Evolutionary conservation across 768 basidiomycete genomes (phyloP).

Genomic region (Termitomyces bulborhizus): DNA sequence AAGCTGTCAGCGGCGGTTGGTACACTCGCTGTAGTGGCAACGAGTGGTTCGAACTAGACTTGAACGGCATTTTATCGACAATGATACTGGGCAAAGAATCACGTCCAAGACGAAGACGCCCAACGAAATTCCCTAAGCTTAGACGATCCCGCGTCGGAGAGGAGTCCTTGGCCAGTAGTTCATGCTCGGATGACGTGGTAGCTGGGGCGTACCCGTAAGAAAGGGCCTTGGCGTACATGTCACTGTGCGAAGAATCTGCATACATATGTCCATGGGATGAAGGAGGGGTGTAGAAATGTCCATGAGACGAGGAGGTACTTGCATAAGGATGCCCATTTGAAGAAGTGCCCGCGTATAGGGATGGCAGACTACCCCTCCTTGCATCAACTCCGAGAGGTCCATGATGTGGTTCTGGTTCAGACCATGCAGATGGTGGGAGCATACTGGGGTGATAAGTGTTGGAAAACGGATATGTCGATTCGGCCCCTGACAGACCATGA

Average conservation of each 20-base stretch:
- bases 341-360: neutral
- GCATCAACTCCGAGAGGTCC: neutral
- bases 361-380: conserved; percentile 4
- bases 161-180: neutral
- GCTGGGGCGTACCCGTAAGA: conserved; percentile 1
- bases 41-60: conserved; percentile 2
- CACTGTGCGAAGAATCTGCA: conserved; percentile 2
- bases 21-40: neutral
- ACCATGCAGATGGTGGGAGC: conserved; percentile 6
- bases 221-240: neutral
- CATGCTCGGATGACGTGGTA: conserved; percentile 6
- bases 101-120: neutral
- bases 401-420: neutral
- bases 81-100: conserved; percentile 4
- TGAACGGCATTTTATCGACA: conserved; percentile 1
- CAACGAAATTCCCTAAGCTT: conserved; percentile 2
- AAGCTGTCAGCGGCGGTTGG: conserved; percentile 4
- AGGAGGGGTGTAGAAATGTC: neutral
- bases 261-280: conserved; percentile 1
- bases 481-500: conserved; percentile 9
- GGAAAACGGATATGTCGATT: neutral
- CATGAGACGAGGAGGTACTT: conserved; percentile 6
- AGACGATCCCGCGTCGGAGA: neutral
- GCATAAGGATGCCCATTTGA: neutral
- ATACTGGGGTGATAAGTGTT: neutral